Percentiles rank a stretch among this genome's conserved stretches.
phyloP scores from a whole-genome alignment of 176 grass and related monocot genomes.

The barley (Hordeum vulgare) region DNA sequence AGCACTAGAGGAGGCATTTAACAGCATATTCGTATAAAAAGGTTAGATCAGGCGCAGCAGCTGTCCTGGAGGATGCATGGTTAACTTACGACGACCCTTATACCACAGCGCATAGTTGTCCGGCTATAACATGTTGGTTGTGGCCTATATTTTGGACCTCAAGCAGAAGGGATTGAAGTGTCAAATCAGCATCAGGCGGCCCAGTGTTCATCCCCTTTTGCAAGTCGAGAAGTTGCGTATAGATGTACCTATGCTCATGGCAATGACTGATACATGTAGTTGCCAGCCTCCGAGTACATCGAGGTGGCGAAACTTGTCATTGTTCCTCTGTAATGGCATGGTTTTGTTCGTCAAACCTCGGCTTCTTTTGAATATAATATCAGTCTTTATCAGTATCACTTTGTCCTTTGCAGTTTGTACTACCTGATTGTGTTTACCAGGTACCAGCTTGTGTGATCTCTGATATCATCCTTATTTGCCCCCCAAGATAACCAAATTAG shows the following conservation, averaged over 20 bases:
- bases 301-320: neutral
- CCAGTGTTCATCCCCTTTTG: neutral
- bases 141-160: neutral
- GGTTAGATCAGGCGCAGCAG: neutral
- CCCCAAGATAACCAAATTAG: no score
- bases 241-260: neutral
- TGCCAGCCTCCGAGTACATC: no score
- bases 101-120: neutral
- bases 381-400: neutral
- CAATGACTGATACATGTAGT: no score
- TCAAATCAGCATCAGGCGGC: neutral
- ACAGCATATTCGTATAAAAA: constrained; percentile 70
- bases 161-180: neutral
- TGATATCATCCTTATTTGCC: no score
- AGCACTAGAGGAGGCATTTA: constrained; percentile 81
- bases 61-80: neutral
- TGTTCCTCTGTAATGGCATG: neutral
- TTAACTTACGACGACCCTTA: neutral
- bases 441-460: neutral
- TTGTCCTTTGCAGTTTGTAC: neutral
- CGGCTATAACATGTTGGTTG: neutral
- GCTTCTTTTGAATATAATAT: neutral
- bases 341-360: neutral
- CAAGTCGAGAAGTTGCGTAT: constrained; percentile 1
- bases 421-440: neutral